phyloP scores from a whole-genome alignment of 352 stramenopile genomes.

The Thalassiosira mediterranea region DNA sequence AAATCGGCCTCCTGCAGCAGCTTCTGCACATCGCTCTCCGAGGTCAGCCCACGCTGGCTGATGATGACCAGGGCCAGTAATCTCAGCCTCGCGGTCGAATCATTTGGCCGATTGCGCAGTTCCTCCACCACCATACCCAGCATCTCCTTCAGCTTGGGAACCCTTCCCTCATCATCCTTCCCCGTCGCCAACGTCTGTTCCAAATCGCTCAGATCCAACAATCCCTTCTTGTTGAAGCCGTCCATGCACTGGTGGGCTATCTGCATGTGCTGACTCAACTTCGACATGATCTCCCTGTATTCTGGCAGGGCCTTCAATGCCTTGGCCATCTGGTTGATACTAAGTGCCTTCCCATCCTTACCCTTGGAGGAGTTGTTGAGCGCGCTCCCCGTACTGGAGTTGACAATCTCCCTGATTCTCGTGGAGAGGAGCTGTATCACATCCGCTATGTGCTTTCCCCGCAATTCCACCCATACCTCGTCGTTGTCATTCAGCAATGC shows the following conservation, averaged over 20 bases:
- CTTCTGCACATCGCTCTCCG: constrained; percentile 87
- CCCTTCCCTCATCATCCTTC: constrained; percentile 91
- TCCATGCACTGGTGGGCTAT: constrained; percentile 94
- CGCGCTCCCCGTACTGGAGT: constrained; percentile 87
- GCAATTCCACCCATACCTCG: constrained; percentile 93
- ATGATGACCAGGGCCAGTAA: constrained; percentile 92
- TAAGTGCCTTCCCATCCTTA: constrained; percentile 83
- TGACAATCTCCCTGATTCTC: constrained; percentile 80
- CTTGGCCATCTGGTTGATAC: constrained; percentile 91
- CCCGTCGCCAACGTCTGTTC: constrained; percentile 95
- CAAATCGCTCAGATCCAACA: constrained; percentile 91
- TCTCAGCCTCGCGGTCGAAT: constrained; percentile 86
- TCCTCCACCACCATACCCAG: constrained; percentile 89
- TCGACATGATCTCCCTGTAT: constrained; percentile 93
- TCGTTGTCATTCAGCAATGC: constrained; percentile 97
- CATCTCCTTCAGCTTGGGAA: constrained; percentile 87
- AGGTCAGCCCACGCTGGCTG: constrained; percentile 88
- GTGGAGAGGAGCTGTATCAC: constrained; percentile 84
- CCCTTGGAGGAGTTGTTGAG: constrained; percentile 75
- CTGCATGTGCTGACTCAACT: constrained; percentile 93
- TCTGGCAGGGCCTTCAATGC: constrained; percentile 92
- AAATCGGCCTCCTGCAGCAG: constrained; percentile 88
- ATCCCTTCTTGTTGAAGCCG: constrained; percentile 87
- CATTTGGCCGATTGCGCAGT: constrained; percentile 86
- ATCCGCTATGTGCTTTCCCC: constrained; percentile 94